Base-by-base conservation (phyloP, 1,139 yeast genomes). In the Kurtzmaniella quercitrusa region DNA sequence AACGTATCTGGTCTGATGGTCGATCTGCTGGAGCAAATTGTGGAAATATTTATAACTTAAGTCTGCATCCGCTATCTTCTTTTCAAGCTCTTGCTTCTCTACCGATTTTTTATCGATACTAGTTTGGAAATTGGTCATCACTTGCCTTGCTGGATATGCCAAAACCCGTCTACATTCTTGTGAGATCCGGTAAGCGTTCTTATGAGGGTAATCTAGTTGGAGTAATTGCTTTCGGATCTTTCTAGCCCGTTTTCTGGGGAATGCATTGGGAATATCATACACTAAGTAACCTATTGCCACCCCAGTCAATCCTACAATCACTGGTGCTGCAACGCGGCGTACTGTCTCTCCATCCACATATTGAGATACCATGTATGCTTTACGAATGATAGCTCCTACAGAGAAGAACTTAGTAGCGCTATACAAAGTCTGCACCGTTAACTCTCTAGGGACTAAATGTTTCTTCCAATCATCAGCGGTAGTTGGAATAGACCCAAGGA, bases 181-280 rank as follows among this genome's bases (percentile, higher is more conserved):
- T 0, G 96, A 73, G 10, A 93, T 79, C 48, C 98, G 74, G 44
- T 76, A 77, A 2, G 96, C 82, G 59, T 91, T 91, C 38, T 72
- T 59, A 54, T 86, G 94, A 10, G 86, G 81, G 55, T 89, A 93
- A 48, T 90, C 96, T 55, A 82, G 64, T 17, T 75, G 79, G 33
- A 72, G 68, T 33, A 93, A 70, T 54, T 85, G 86, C 8, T 58
- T 59, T 49, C 77, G 78, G 51, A 91, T 78, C 62, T 86, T 89
- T 43, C 75, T 71, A 0, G 95, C 89, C 48, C 90, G 75, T 46
- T 90, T 90, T 53, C 90, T 73, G 19, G 96, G 95, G 55, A 88
- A 79, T 0, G 98, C 96, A 53, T 85, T 79, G 2, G 97, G 97
- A 15, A 94, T 81, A 60, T 93, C 98, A 45, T 73, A 71, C 11